Conservation (phyloP, 2,329 filamentous ascomycete species). For the Pestalotiopsis sp. region DNA sequence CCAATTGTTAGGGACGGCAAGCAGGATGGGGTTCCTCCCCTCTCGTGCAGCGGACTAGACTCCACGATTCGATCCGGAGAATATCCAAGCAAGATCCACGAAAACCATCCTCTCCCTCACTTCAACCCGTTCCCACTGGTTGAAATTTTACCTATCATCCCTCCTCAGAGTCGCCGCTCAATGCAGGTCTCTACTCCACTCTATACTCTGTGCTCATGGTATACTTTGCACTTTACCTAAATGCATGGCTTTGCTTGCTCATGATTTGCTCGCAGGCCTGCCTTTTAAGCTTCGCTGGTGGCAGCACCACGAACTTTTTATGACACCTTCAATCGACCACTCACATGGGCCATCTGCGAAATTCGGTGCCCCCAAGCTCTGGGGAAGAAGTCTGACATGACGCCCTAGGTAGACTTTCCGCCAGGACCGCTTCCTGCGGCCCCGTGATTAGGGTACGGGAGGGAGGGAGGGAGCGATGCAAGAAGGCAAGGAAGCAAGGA, state of each 20-base stretch:
- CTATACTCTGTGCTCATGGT: background rate
- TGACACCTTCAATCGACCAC: background rate
- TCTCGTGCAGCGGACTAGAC: no score
- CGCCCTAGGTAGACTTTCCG: background rate
- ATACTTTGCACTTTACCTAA: background rate
- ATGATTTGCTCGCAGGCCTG: background rate
- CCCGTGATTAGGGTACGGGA: background rate
- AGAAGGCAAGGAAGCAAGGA: background rate
- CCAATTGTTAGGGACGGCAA: no score
- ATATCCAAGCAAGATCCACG: no score
- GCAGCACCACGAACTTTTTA: background rate
- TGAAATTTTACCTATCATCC: background rate
- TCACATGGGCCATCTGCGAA: background rate
- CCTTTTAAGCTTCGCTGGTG: background rate
- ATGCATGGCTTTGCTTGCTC: background rate
- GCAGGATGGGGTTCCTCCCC: no score
- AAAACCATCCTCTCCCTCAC: no score
- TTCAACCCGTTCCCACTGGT: background rate
- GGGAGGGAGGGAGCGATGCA: background rate
- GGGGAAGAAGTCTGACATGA: background rate
- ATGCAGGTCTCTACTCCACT: background rate
- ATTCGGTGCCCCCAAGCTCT: background rate
- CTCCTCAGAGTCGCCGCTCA: background rate
- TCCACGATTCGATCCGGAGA: no score
- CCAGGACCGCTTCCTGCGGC: background rate